Percentiles rank a stretch among this genome's conserved stretches.
phyloP scores from a whole-genome alignment of 768 basidiomycete species.

The Gloeophyllum trabeum region DNA sequence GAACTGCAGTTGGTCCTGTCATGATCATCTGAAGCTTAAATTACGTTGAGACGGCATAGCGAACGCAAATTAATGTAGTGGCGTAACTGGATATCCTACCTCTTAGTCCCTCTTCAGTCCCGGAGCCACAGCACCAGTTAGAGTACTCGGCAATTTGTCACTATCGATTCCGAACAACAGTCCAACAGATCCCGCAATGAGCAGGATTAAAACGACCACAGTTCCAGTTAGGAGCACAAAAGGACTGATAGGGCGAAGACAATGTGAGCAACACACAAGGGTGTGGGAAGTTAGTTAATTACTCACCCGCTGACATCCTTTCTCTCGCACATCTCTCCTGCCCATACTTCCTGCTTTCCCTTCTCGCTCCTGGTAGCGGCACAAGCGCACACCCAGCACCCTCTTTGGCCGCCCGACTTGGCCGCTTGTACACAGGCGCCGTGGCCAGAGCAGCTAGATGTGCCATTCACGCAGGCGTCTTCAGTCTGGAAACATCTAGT shows the following conservation, averaged over 20 bases:
- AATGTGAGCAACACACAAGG: background rate
- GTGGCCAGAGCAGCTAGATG: constrained; percentile 56
- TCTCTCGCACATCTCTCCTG: constrained; percentile 63
- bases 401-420: constrained; percentile 45
- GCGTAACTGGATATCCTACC: too few species aligned
- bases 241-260: constrained; percentile 29
- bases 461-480: constrained; percentile 48
- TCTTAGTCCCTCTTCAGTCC: constrained; percentile 43
- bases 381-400: constrained; percentile 39
- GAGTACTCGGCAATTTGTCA: constrained; percentile 60
- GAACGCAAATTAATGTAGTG: too few species aligned
- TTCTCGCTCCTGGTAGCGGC: constrained; percentile 34
- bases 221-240: constrained; percentile 71
- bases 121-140: constrained; percentile 46
- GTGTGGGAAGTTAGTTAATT: constrained; percentile 2
- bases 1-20: too few species aligned
- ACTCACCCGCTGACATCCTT: constrained; percentile 76
- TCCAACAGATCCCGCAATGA: constrained; percentile 56
- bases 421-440: constrained; percentile 54
- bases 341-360: constrained; percentile 61
- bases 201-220: constrained; percentile 46
- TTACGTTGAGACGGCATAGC: too few species aligned
- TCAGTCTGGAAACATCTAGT: constrained; percentile 51
- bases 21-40: too few species aligned
- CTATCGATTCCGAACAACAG: constrained; percentile 53